Evolutionary conservation across 805 yeast genomes (phyloP), one percentile per base, ranked within the genome.

Genomic region (Yarrowia sp.): DNA sequence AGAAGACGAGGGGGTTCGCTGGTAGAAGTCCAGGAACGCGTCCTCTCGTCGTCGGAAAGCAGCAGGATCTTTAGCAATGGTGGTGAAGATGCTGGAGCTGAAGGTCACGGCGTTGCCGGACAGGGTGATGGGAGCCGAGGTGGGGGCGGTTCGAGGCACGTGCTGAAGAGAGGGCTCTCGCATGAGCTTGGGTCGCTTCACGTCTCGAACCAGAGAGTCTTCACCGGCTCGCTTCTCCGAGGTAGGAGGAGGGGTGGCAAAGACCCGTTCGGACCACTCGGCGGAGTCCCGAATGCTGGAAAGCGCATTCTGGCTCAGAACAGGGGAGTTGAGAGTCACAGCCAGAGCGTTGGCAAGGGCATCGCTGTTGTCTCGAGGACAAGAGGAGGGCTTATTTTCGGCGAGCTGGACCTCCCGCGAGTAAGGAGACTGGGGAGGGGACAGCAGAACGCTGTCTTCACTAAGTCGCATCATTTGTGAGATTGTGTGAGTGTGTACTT

Each of bases 361-460:
- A 12, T 56, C 64, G 40, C 66, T 38, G 44, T 34, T 44, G 14
- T 61, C 46, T 14, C 66, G 66, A 17, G 66, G 66, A 36, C 42
- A 17, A 7, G 55, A 34, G 14, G 52, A 30, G 40, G 64, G 64
- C 55, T 61, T 61, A 24, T 24, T 24, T 36, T 61, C 66, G 24
- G 55, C 52, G 34, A 61, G 55, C 43, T 61, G 66, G 19, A 47
- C 66, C 36, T 44, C 66, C 19, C 66, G 66, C 24, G 66, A 61
- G 55, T 61, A 61, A 19, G 66, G 66, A 24, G 66, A 61, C 46
- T 61, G 66, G 46, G 66, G 66, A 47, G 66, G 66, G 4, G 66
- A 61, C 38, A 61, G 55, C n/a, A 61, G 55, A 8, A 61, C 66
- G 20, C 44, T 61, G 24, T 61, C 66, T 47, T 61, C 66, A 13